phyloP scores from a whole-genome alignment of 192 early-diverging fungal genomes.

The Kappamyces sp. region DNA sequence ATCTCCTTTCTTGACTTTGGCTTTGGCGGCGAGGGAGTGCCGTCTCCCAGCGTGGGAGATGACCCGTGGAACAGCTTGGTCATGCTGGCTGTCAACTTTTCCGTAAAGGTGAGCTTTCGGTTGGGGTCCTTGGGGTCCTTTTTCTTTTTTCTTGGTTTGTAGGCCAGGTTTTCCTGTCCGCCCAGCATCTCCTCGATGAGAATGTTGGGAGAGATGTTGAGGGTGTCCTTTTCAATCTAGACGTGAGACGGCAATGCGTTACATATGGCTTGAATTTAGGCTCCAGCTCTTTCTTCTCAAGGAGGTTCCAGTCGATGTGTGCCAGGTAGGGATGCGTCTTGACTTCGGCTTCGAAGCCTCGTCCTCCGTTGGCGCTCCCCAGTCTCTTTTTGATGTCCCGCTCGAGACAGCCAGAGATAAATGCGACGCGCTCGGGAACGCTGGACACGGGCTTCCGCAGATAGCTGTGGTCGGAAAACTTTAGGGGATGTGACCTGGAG shows the following conservation, averaged over 20 bases:
- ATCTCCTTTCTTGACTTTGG: slow-evolving; percentile 2
- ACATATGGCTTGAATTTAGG: slow-evolving; percentile 52
- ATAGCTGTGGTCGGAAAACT: too few species aligned
- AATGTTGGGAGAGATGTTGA: slow-evolving; percentile 2
- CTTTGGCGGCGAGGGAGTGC: neutral
- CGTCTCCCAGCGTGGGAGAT: neutral
- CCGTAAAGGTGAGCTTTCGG: slow-evolving; percentile 3
- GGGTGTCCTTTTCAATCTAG: slow-evolving; percentile 11
- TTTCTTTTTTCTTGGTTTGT: slow-evolving; percentile 10
- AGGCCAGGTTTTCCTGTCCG: slow-evolving; percentile 4
- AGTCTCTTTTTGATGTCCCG: slow-evolving; percentile 67
- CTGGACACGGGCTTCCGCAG: too few species aligned
- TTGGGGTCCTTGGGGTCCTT: slow-evolving; percentile 14
- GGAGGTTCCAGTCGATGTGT: slow-evolving; percentile 42
- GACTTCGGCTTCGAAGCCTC: slow-evolving; percentile 48
- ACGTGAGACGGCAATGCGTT: slow-evolving; percentile 8
- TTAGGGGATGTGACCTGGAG: too few species aligned
- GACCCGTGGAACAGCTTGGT: neutral
- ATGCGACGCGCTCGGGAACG: neutral
- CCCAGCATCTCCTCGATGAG: slow-evolving; percentile 10
- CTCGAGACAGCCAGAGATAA: slow-evolving; percentile 49
- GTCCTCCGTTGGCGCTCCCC: slow-evolving; percentile 51
- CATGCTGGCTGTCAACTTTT: neutral
- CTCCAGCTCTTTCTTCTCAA: slow-evolving; percentile 28
- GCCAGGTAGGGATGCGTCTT: slow-evolving; percentile 46